phyloP scores from a whole-genome alignment of 257 asterid genomes.

The Parsonsia alboflavescens region DNA sequence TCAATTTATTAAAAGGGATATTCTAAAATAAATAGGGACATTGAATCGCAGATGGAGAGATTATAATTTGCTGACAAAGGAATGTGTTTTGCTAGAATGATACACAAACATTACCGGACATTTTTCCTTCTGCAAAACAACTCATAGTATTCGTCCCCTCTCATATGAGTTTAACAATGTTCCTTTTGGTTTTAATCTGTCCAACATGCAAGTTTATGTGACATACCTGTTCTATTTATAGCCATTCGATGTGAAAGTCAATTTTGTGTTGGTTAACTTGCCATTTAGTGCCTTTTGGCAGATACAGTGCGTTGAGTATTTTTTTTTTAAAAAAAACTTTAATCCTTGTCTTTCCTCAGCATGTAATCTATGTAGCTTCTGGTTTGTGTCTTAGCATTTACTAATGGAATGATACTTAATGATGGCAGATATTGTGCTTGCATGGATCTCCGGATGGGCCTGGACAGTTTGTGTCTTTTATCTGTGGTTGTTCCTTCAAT shows the following conservation, averaged over 20 bases:
- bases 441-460: conserved; percentile 99
- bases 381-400: conserved; percentile 2
- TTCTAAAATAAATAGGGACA: too few species aligned
- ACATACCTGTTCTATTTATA: neutral
- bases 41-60: too few species aligned
- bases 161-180: neutral
- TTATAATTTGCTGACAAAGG: neutral
- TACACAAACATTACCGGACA: neutral
- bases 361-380: neutral
- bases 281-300: neutral
- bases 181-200: neutral
- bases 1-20: too few species aligned
- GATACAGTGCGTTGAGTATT: neutral
- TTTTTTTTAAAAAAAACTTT: too few species aligned
- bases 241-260: neutral
- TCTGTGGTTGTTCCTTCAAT: conserved; percentile 6
- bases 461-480: conserved; percentile 63
- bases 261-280: neutral
- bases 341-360: neutral
- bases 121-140: neutral
- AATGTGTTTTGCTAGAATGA: neutral
- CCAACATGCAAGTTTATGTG: neutral
- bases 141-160: neutral
- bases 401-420: conserved; percentile 23
- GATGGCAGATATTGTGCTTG: conserved; percentile 79